Evolutionary conservation across 768 basidiomycete species (phyloP).

Genomic region (Punctularia strigosozonata): DNA sequence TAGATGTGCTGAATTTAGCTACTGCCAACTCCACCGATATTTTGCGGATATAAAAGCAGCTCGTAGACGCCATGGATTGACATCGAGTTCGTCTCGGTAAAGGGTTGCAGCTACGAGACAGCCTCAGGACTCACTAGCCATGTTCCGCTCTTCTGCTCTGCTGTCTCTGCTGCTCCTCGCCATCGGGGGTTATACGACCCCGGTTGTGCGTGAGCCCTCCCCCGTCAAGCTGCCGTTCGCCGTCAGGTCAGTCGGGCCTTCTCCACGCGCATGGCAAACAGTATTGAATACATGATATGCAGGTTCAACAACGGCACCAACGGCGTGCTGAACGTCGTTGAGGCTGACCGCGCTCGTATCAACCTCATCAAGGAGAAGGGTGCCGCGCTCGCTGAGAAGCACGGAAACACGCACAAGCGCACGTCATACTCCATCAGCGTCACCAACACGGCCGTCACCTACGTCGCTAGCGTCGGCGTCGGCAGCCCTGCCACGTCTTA

Average conservation of each 20-base stretch:
- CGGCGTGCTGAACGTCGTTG: background rate
- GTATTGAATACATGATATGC: too few species aligned
- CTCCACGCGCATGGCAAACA: too few species aligned
- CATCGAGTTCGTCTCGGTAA: too few species aligned
- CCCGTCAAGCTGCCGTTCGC: background rate
- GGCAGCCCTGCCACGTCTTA: background rate
- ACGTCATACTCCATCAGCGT: background rate
- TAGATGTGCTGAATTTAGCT: too few species aligned
- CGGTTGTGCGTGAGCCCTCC: background rate
- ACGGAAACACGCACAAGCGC: background rate
- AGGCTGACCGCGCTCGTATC: background rate
- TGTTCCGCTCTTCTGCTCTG: background rate
- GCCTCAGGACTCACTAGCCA: slow-evolving; percentile 2
- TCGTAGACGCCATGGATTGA: too few species aligned
- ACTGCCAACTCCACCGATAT: too few species aligned
- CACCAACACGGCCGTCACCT: background rate
- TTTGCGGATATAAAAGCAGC: too few species aligned
- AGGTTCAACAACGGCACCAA: background rate
- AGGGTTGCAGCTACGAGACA: too few species aligned
- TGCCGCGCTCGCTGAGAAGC: background rate
- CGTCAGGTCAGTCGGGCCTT: too few species aligned
- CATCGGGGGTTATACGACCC: background rate
- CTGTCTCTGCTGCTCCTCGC: background rate
- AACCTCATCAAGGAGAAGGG: background rate
- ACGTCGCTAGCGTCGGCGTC: background rate